Evolutionary conservation across 331 rosid species (phyloP).

Genomic region (Erythrophleum ivorense): DNA sequence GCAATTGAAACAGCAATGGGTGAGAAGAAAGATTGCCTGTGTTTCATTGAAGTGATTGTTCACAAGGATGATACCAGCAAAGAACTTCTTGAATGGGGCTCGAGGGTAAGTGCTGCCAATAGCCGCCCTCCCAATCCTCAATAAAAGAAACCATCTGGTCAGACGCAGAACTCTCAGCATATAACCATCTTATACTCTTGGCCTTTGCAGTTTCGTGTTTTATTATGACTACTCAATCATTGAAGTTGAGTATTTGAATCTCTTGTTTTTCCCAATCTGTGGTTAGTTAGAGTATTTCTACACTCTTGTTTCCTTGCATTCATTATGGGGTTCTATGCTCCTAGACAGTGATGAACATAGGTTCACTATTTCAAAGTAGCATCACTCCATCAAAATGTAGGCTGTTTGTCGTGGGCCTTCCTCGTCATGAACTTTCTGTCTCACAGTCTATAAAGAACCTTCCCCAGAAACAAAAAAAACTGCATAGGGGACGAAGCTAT

Average conservation of each 20-base stretch:
- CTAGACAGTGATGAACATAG: background rate
- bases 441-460: background rate
- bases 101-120: conserved; percentile 51
- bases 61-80: conserved; percentile 60
- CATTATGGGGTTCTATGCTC: background rate
- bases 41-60: conserved; percentile 56
- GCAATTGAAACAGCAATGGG: conserved; percentile 52
- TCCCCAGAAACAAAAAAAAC: background rate
- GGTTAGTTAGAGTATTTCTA: background rate
- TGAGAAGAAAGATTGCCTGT: conserved; percentile 52
- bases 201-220: background rate
- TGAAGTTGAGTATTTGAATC: background rate
- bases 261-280: background rate
- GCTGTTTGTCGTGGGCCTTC: background rate
- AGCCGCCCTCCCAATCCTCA: conserved; percentile 55
- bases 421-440: background rate
- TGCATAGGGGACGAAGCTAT: background rate
- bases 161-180: background rate
- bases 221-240: background rate
- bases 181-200: background rate
- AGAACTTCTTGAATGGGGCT: conserved; percentile 60
- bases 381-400: background rate
- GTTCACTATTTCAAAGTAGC: no score
- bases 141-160: conserved; percentile 4
- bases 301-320: background rate